Evolutionary conservation across 129 eudicot genomes (phyloP), one percentile per base, ranked within the genome.

Genomic region (Gnaphalium uliginosum): DNA sequence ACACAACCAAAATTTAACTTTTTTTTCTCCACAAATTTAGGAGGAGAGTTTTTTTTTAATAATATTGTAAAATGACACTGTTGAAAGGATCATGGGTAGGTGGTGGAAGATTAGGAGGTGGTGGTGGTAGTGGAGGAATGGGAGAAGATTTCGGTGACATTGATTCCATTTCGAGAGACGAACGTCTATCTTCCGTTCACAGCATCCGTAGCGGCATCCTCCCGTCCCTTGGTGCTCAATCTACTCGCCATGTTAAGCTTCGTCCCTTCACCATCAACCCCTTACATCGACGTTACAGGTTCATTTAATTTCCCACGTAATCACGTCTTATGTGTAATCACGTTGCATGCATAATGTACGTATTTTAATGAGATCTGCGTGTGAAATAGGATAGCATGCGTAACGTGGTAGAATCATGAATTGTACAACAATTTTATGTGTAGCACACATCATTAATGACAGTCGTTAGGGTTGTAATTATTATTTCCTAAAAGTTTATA

Each of bases 221-320:
- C 26, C 94, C 88, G 0, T 77, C 94, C 14, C 90, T 86, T 27
- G 90, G 90, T 25, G 88, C 88, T 19, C 81, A 74, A 33, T 79
- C 83, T 48, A 81, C 80, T 43, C 86, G 88, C 1, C 74, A 63
- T 43, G 73, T 72, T 59, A 76, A 66, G 67, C 86, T 88, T 22
- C 85, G 80, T 13, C 85, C 73, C 30, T 88, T 71, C 68, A 85
- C 78, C 74, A 51, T 88, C 23, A 81, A 86, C 66, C 94, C 94
- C 11, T 83, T 83, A 26, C 66, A 86, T 79, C 78, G 76, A 2
- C 86, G 74, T 57, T 88, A 86, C 81, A 85, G 87, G 90, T 85
- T 66, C 9, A 50, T 17, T 15, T 29, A 27, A 15, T 18, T 24
- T 33, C 29, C 25, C 4, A 8, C 13, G 46, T 64, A 29, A 63